Conservation (phyloP, 2,329 filamentous ascomycete genomes). For the Pyricularia pennisetigena region DNA sequence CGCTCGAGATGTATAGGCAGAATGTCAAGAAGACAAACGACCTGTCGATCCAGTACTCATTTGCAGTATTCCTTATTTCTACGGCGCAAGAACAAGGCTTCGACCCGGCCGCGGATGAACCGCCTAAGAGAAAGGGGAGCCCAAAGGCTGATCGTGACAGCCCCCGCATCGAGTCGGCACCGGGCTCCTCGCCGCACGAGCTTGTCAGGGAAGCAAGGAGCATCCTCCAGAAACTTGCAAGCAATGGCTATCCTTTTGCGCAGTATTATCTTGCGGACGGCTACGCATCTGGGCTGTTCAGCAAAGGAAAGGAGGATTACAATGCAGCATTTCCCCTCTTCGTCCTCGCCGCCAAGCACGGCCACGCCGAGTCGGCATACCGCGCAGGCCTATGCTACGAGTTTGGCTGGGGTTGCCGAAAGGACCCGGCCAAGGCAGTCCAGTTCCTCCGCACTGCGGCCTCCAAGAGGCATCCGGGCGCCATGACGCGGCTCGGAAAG, state of each 20-base stretch:
- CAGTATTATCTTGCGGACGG: slow-evolving; percentile 97
- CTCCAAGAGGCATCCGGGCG: slow-evolving; percentile 88
- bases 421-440: slow-evolving; percentile 82
- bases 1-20: slow-evolving; percentile 91
- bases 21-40: slow-evolving; percentile 98
- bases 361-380: slow-evolving; percentile 92
- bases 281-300: slow-evolving; percentile 88
- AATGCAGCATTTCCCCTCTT: slow-evolving; percentile 89
- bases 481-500: slow-evolving; percentile 84
- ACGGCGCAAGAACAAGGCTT: slow-evolving; percentile 71
- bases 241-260: slow-evolving; percentile 87
- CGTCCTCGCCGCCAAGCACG: slow-evolving; percentile 87
- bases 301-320: slow-evolving; percentile 86
- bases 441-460: slow-evolving; percentile 88
- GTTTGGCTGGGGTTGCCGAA: slow-evolving; percentile 92
- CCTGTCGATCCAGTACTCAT: slow-evolving; percentile 84
- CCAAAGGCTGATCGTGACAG: slow-evolving; percentile 36
- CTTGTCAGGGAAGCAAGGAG: slow-evolving; percentile 79
- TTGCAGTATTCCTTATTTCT: slow-evolving; percentile 88
- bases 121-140: slow-evolving; percentile 32
- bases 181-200: slow-evolving; percentile 48
- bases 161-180: slow-evolving; percentile 29
- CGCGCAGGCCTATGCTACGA: slow-evolving; percentile 92
- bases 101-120: slow-evolving; percentile 38
- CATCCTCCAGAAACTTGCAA: slow-evolving; percentile 78